These are phyloP conservation scores for Myxozyma neglecta DNA, from an alignment of 805 yeast genomes.

Conservation along the genomic window DNA sequence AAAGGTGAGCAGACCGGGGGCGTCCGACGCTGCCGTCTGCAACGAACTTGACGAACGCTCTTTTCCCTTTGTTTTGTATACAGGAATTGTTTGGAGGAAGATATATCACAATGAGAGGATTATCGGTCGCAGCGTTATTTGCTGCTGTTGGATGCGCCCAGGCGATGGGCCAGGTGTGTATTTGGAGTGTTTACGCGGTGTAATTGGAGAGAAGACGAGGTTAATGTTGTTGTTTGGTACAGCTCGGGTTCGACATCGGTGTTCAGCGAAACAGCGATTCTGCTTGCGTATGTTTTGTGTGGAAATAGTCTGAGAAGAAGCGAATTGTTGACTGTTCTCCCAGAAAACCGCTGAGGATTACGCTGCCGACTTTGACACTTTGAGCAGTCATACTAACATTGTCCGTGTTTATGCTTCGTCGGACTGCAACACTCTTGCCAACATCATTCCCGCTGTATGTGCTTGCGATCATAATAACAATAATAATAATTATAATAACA, in stretches of 20 bases:
- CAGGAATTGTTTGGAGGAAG: neutral
- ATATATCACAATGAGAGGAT: constrained; percentile 35
- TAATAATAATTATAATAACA: too few relatives aligned
- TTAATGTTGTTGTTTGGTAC: constrained; percentile 37
- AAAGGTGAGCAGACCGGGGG: too few relatives aligned
- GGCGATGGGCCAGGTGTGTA: constrained; percentile 54
- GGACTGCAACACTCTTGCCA: constrained; percentile 87
- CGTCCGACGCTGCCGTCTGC: too few relatives aligned
- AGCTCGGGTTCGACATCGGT: constrained; percentile 84
- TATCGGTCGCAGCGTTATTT: constrained; percentile 48
- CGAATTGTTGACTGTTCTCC: too few relatives aligned
- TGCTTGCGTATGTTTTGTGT: constrained; percentile 25
- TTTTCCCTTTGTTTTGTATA: neutral
- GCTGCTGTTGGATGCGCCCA: constrained; percentile 49
- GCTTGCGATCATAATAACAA: too few relatives aligned
- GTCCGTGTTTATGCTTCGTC: constrained; percentile 88
- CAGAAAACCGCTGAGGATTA: constrained; percentile 55
- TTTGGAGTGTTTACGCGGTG: neutral
- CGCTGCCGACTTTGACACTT: constrained; percentile 60
- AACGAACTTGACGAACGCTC: neutral
- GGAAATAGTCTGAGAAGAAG: neutral
- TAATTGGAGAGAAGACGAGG: neutral
- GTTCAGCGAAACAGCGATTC: constrained; percentile 57
- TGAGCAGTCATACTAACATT: constrained; percentile 59
- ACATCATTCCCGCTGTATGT: constrained; percentile 77